Base-by-base conservation (phyloP, 352 stramenopile genomes). In the Phytophthora cryptogea region DNA sequence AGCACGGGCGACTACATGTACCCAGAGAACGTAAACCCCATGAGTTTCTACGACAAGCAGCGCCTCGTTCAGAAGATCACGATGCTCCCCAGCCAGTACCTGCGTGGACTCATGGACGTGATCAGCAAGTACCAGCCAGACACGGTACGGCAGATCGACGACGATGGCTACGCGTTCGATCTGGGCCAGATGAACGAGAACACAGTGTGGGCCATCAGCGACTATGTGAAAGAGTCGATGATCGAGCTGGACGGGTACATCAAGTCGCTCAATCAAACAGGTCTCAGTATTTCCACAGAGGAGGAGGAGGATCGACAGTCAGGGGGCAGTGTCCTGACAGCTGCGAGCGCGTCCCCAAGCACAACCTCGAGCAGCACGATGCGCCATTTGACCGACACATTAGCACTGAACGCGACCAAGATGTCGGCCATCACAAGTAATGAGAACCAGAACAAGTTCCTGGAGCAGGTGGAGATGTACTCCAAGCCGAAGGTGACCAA, bases 121-220 rank as follows among this genome's bases (percentile, higher is more conserved):
- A 94, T 94, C 59, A 92, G 80, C 70, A 94, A 94, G 69, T 94
- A 94, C 59, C 85, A 94, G 54, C 83, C 83, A 0, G 85, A 94
- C 56, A 94, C 80, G 1, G 85, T 94, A 40, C 85, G 85, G 16
- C 83, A 94, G 70, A 84, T 94, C 46, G 85, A 94, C 54, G 85
- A 94, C 62, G 85, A 94, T 39, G 83, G 83, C n/a, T 94, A 94
- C 61, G 85, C 84, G 9, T 94, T 94, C 35, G 85, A 94, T 45
- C 54, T 94, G 16, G 85, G 84, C 8, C 85, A 92, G 59, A 94
- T 94, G 85, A 90, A 92, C 62, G 85, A 94, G 63, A 94, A 94
- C 65, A 94, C 85, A 0, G 85, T 92, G 35, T 94, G 83, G 79
- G 85, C 85, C 44, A 94, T 94, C 58, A 89, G 79, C 42, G 85